A percentile compares a stretch with the other conserved stretches of the same genome.
phyloP scores from a whole-genome alignment of 352 stramenopile genomes.

The Globisporangium apiculatum region DNA sequence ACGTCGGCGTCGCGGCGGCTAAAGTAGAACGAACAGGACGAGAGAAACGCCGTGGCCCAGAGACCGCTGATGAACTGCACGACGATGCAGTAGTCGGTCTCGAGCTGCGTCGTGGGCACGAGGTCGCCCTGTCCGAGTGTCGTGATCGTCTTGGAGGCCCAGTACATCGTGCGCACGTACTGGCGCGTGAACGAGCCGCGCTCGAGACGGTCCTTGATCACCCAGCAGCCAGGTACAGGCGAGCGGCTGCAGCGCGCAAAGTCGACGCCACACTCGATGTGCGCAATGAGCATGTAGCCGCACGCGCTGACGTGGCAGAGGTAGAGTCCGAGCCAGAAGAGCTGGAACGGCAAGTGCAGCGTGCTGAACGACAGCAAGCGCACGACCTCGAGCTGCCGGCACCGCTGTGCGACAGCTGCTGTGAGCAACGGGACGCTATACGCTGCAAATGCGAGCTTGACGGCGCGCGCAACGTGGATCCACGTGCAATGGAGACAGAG shows the following conservation, averaged over 20 bases:
- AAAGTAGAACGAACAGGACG: conserved; percentile 22
- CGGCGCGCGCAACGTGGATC: conserved; percentile 14
- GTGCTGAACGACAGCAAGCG: conserved; percentile 17
- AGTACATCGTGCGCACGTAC: conserved; percentile 22
- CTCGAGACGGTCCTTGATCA: conserved; percentile 18
- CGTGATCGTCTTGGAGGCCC: conserved; percentile 20
- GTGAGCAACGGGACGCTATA: conserved; percentile 6
- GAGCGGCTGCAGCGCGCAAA: conserved; percentile 10
- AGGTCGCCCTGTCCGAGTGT: conserved; percentile 21
- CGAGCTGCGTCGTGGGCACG: conserved; percentile 11
- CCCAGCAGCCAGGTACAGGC: conserved; percentile 16
- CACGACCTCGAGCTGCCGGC: conserved; percentile 7
- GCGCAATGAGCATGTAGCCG: conserved; percentile 21
- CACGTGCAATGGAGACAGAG: conserved; percentile 8
- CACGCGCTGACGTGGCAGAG: conserved; percentile 17
- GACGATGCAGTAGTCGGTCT: conserved; percentile 19
- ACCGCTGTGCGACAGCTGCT: conserved; percentile 6
- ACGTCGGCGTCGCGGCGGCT: conserved; percentile 14
- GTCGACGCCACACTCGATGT: conserved; percentile 16
- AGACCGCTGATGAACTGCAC: conserved; percentile 19
- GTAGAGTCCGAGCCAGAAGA: conserved; percentile 18
- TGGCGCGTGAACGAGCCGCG: conserved; percentile 10
- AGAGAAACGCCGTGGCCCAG: conserved; percentile 18
- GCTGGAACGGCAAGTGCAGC: conserved; percentile 7
- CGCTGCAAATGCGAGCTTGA: conserved; percentile 5